Evolutionary conservation across 2,329 filamentous ascomycete genomes (phyloP), one percentile per base, ranked within the genome.

Genomic region (Paecilomyces niveus): DNA sequence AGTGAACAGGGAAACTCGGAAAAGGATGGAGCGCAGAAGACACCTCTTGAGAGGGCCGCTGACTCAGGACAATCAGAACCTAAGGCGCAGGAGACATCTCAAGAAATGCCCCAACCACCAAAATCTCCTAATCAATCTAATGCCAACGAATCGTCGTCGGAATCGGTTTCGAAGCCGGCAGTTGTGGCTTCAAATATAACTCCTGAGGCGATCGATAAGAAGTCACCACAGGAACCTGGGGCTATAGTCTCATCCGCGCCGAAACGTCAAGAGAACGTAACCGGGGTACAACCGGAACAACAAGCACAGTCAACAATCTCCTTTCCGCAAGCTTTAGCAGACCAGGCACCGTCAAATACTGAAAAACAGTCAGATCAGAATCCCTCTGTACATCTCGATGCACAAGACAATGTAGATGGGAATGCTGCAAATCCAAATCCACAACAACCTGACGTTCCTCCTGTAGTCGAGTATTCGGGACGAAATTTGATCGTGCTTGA

Each of bases 401-500:
- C 56, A 53, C 58, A 57, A 57, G 31, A 51, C 58, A 54, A 54
- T 24, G 26, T 54, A 56, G 61, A 57, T 55, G 63, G 59, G n/a
- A 57, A 66, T 54, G 57, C 67, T 35, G 56, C 61, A 57, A 63
- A 66, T 58, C 64, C 61, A 57, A 63, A 66, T 58, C 64, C 70
- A 3, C 65, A 66, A 39, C 60, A 67, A 31, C 68, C 69, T 24
- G 64, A 65, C 24, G 62, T 67, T n/a, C 71, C 71, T 53, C 67
- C 72, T 57, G 65, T 76, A 13, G 76, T 80, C 61, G 80, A 79
- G 66, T 72, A 83, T 31, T 81, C 81, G 9, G 80, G 81, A 18
- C 80, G 84, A 31, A 83, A 83, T 56, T 76, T 86, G 9, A 76
- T 86, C 5, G 82, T 85, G 56, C 77, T 89, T 10, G 77, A 83